Evolutionary conservation across 257 asterid genomes (phyloP), one percentile per base, ranked within the genome.

Genomic region (Knoxia roxburghii): DNA sequence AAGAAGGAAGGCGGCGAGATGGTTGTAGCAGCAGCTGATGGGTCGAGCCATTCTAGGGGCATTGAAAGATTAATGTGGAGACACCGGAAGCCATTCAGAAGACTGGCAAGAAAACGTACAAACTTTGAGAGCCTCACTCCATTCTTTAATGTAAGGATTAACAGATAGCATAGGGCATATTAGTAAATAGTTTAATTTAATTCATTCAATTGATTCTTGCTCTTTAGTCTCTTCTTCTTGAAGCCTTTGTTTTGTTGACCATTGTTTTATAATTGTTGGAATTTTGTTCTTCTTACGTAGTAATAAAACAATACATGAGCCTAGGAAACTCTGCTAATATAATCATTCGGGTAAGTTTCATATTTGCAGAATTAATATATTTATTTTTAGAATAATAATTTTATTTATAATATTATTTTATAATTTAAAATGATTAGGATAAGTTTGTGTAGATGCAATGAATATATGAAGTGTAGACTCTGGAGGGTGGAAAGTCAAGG

Each of bases 101-200:
- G 98, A 78, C 84, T 64, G 40, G 90, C 87, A 48, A 81, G 86
- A 67, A 91, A 76, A 76, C 88, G 98, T 59, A 50, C 83, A 33
- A 79, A 83, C 57, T 76, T 82, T 65, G 59, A 74, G 65, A 83
- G 78, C 77, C 77, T 88, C 37, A 82, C 95, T 72, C 95, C 86
- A 60, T 83, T 88, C 72, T 79, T 83, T 73, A 61, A 75, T 81
- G 80, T 84, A 72, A 84, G 74, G 67, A 68, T 70, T 64, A 70
- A 64, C 69, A 33, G 45, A 39, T 39, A 79, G 43, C 2, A 78
- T 56, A 70, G 20, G 68, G 43, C 49, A 62, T 57, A 54, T 30
- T 30, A 26, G 11, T 15, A 17, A 68, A 55, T 68, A 66, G 48
- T 2, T 51, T 12, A 33, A 30, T 76, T 76, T 75, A 67, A 78